Percentiles rank a stretch among this genome's conserved stretches.
These are phyloP conservation scores for Ceratocystis huliohia DNA, from an alignment of 2,329 filamentous ascomycete species.

Conservation along the genomic window DNA sequence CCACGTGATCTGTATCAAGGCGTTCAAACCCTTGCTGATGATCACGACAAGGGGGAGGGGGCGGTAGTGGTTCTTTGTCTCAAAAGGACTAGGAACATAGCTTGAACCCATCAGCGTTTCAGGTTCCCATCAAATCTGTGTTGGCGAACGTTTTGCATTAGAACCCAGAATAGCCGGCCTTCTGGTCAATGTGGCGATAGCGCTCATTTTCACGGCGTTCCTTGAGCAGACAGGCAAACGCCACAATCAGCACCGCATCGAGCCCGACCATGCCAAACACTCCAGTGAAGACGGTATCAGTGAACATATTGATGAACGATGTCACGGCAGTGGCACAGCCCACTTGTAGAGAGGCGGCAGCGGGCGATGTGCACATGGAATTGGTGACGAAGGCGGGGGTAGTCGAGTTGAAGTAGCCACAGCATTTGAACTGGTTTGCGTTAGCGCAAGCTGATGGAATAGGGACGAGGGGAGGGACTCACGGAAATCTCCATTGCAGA, in stretches of 20 bases:
- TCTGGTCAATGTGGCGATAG: slow-evolving; percentile 71
- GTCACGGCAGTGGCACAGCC: slow-evolving; percentile 59
- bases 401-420: slow-evolving; percentile 63
- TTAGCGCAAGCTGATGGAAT: background rate
- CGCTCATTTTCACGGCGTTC: slow-evolving; percentile 67
- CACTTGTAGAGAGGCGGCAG: slow-evolving; percentile 54
- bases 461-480: slow-evolving; percentile 25
- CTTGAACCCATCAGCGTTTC: background rate
- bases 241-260: slow-evolving; percentile 55
- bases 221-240: slow-evolving; percentile 64
- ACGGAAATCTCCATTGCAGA: slow-evolving; percentile 59
- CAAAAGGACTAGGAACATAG: background rate
- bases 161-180: slow-evolving; percentile 44
- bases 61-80: no score
- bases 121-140: background rate
- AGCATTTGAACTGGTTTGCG: slow-evolving; percentile 55
- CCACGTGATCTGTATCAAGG: background rate
- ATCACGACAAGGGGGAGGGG: no score
- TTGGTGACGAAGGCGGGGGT: slow-evolving; percentile 61
- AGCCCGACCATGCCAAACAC: slow-evolving; percentile 67
- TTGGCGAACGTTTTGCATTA: slow-evolving; percentile 26
- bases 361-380: slow-evolving; percentile 52
- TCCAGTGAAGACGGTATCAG: slow-evolving; percentile 67
- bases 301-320: slow-evolving; percentile 54
- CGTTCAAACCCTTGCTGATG: no score